Conservation (phyloP, 2,329 filamentous ascomycete genomes). For the Fusarium floridanum region DNA sequence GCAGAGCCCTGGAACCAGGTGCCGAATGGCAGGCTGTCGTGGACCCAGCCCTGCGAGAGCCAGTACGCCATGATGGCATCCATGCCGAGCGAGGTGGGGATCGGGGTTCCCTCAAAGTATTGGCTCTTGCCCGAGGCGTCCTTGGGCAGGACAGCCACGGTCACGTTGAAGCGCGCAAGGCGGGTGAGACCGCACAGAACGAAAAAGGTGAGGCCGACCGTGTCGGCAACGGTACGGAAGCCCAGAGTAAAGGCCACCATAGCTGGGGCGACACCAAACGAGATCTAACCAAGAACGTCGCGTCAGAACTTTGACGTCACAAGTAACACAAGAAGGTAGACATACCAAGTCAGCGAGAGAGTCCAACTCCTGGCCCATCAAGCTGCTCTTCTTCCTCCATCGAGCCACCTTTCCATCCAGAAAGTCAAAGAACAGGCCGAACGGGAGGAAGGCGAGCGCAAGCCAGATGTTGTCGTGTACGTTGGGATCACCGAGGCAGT, state of each 20-base stretch:
- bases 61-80: slow-evolving; percentile 91
- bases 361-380: slow-evolving; percentile 98
- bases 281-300: slow-evolving; percentile 72
- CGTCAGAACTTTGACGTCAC: slow-evolving; percentile 18
- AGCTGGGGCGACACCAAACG: slow-evolving; percentile 92
- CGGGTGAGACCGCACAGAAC: slow-evolving; percentile 94
- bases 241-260: slow-evolving; percentile 90
- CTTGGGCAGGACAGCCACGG: slow-evolving; percentile 88
- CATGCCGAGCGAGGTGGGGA: slow-evolving; percentile 88
- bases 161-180: slow-evolving; percentile 97
- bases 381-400: slow-evolving; percentile 95
- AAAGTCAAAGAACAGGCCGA: slow-evolving; percentile 97
- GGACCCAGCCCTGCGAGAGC: slow-evolving; percentile 83
- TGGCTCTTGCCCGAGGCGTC: slow-evolving; percentile 90
- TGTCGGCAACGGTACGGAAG: slow-evolving; percentile 85
- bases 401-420: slow-evolving; percentile 97
- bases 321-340: slow-evolving; percentile 10
- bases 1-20: slow-evolving; percentile 73
- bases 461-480: slow-evolving; percentile 80
- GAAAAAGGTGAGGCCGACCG: slow-evolving; percentile 85
- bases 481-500: slow-evolving; percentile 81
- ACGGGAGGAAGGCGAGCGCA: slow-evolving; percentile 88
- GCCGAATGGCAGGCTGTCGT: slow-evolving; percentile 83
- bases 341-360: slow-evolving; percentile 93
- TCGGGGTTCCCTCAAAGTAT: slow-evolving; percentile 98